Conservation (phyloP, 2,329 filamentous ascomycete species). For the Teratosphaeria gauchensis region DNA sequence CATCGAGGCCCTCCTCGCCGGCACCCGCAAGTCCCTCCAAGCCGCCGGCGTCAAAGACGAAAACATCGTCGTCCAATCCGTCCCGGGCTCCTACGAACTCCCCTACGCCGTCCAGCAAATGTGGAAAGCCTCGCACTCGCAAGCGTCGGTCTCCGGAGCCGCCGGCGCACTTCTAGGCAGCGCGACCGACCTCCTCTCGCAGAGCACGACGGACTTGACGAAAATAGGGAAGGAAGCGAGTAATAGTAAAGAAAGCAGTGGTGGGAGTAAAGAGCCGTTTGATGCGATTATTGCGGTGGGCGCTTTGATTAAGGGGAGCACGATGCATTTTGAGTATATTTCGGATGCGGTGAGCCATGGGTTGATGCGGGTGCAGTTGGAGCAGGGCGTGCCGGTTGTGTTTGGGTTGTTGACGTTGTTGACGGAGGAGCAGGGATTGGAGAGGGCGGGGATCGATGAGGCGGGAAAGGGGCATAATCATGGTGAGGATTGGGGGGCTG, state of each 20-base stretch:
- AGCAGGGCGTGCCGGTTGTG: conserved; percentile 78
- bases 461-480: conserved; percentile 63
- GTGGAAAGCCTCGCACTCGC: conserved; percentile 48
- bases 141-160: conserved; percentile 45
- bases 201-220: conserved; percentile 58
- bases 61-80: conserved; percentile 81
- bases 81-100: conserved; percentile 90
- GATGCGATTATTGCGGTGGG: conserved; percentile 93
- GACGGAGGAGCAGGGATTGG: conserved; percentile 75
- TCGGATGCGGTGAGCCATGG: conserved; percentile 82
- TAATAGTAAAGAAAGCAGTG: conserved; percentile 12
- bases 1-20: conserved; percentile 74
- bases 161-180: conserved; percentile 49
- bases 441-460: conserved; percentile 61
- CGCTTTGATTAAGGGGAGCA: conserved; percentile 95
- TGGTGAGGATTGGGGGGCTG: conserved; percentile 90
- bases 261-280: conserved; percentile 50
- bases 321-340: conserved; percentile 99
- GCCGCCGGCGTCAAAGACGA: conserved; percentile 72
- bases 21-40: conserved; percentile 67
- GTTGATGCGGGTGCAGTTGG: conserved; percentile 87
- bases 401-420: conserved; percentile 88
- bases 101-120: conserved; percentile 78
- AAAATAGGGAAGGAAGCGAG: conserved; percentile 12
- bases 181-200: conserved; percentile 67